These are phyloP conservation scores for Paramyrothecium sp. DNA, from an alignment of 2,329 filamentous ascomycete genomes.

Conservation along the genomic window DNA sequence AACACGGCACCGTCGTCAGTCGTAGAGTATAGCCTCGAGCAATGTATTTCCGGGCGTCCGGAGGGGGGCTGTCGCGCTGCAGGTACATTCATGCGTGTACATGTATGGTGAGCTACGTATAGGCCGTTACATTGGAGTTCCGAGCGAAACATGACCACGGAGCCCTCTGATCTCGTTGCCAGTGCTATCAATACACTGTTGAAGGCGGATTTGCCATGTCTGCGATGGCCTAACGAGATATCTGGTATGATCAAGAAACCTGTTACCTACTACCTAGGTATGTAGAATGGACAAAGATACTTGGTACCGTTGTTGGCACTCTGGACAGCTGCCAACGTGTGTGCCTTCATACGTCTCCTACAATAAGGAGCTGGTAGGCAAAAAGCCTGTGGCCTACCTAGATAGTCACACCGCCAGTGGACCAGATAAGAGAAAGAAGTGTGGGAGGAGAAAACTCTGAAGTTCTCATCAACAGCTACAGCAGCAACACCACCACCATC, in stretches of 20 bases:
- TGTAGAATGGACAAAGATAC: neutral
- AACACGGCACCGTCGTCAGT: neutral
- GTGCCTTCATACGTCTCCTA: neutral
- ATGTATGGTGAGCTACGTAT: neutral
- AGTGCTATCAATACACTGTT: neutral
- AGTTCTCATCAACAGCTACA: neutral
- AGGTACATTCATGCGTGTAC: neutral
- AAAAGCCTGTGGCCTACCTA: neutral
- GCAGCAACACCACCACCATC: neutral
- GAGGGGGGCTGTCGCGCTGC: neutral
- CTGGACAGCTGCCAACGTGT: neutral
- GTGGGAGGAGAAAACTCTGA: neutral
- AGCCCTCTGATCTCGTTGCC: neutral
- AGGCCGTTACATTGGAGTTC: neutral
- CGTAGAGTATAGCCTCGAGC: neutral
- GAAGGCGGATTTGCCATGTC: neutral
- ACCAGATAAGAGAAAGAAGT: no score
- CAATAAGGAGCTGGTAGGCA: neutral
- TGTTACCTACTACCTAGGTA: neutral
- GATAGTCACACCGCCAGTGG: no score
- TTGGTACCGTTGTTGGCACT: neutral
- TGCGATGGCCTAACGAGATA: neutral
- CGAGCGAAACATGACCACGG: neutral
- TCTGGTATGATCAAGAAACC: neutral
- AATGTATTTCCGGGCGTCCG: neutral